phyloP scores from a whole-genome alignment of 306 rosid species.

The Quercus cerris region DNA sequence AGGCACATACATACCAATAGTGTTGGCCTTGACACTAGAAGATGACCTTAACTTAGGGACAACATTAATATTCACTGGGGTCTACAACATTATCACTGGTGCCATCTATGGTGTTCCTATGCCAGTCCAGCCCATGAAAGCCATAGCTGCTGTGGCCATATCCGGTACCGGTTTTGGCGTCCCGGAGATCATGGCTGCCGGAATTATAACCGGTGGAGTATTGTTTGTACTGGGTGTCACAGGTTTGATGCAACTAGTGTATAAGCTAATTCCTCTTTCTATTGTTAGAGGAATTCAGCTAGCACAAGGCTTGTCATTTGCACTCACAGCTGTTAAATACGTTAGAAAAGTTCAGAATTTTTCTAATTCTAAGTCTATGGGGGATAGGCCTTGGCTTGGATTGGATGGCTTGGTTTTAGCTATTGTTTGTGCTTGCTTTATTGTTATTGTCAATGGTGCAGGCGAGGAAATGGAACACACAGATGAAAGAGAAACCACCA shows the following conservation, averaged over 20 bases:
- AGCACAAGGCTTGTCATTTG: conserved; percentile 72
- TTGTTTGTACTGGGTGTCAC: conserved; percentile 51
- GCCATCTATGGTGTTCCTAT: conserved; percentile 75
- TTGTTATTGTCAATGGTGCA: conserved; percentile 60
- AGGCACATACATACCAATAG: conserved; percentile 78
- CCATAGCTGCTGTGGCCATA: conserved; percentile 65
- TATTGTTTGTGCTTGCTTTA: conserved; percentile 47
- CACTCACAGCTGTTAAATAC: conserved; percentile 61
- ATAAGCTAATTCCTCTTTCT: conserved; percentile 47
- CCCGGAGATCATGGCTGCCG: conserved; percentile 78
- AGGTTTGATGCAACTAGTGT: conserved; percentile 58
- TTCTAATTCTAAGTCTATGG: conserved; percentile 43
- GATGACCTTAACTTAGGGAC: conserved; percentile 66
- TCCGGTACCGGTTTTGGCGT: conserved; percentile 46
- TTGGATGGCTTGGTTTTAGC: conserved; percentile 70
- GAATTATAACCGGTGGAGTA: conserved; percentile 54
- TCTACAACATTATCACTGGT: conserved; percentile 65
- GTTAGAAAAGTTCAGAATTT: conserved; percentile 49
- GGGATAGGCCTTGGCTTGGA: conserved; percentile 50
- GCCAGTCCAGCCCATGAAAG: conserved; percentile 92
- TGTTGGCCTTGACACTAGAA: conserved; percentile 57
- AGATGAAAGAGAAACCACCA: neutral
- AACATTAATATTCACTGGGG: conserved; percentile 68
- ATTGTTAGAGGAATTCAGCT: conserved; percentile 80
- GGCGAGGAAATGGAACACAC: conserved; percentile 31